Conservation (phyloP, 2,329 filamentous ascomycete species). For the Cryphonectria carpinicola region DNA sequence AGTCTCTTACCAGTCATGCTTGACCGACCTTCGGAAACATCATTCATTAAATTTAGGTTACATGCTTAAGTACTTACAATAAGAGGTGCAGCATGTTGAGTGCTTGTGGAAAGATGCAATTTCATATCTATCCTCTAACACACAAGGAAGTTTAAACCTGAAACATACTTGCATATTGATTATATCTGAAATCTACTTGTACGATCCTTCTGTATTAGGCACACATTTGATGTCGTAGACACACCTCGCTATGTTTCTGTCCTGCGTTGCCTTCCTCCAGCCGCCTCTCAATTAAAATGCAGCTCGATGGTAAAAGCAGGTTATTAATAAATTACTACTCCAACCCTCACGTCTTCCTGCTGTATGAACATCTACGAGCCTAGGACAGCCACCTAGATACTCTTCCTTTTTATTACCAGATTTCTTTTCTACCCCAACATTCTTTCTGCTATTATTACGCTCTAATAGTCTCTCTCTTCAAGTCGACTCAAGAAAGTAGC, state of each 20-base stretch:
- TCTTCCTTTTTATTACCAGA: too few species aligned
- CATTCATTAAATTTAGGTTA: too few species aligned
- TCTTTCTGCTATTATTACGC: too few species aligned
- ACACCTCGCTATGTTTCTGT: not conserved
- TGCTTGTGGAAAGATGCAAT: not conserved
- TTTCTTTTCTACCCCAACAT: too few species aligned
- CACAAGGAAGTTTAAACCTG: not conserved
- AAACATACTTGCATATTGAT: not conserved
- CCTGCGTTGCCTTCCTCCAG: not conserved
- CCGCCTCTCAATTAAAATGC: not conserved
- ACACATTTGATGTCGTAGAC: not conserved
- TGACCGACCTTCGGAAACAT: too few species aligned
- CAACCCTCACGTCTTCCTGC: too few species aligned
- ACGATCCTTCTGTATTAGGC: too few species aligned
- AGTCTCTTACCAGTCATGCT: too few species aligned
- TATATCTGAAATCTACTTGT: not conserved
- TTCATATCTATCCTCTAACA: not conserved
- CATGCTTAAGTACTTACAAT: too few species aligned
- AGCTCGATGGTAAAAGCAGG: not conserved
- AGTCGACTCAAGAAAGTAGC: not conserved
- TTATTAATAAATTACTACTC: not conserved
- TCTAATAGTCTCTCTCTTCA: too few species aligned
- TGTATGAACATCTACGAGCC: too few species aligned
- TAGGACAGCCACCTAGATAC: too few species aligned
- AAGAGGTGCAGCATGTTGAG: not conserved